A percentile compares a stretch with the other conserved stretches of the same genome.
Evolutionary conservation across 495 filamentous ascomycete species (phyloP).

Genomic region (Aspergillus steynii): DNA sequence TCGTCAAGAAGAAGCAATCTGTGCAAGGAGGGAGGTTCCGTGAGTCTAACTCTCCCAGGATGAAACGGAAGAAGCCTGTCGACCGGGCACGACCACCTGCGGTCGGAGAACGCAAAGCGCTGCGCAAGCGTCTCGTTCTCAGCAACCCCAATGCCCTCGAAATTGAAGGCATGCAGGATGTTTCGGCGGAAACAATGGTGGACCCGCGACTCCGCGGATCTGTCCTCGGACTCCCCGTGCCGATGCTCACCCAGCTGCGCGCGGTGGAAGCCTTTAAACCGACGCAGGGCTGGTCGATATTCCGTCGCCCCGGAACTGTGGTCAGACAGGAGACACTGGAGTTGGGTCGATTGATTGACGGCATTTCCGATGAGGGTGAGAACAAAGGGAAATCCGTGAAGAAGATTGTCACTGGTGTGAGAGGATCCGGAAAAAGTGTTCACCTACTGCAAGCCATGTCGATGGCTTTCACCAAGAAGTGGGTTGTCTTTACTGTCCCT

Average conservation of each 20-base stretch:
- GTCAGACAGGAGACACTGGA: slow-evolving; percentile 73
- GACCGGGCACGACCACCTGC: slow-evolving; percentile 53
- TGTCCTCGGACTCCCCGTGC: slow-evolving; percentile 68
- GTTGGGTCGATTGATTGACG: slow-evolving; percentile 61
- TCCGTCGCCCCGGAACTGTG: slow-evolving; percentile 74
- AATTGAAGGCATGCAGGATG: slow-evolving; percentile 61
- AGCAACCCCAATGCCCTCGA: slow-evolving; percentile 91
- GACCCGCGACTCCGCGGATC: slow-evolving; percentile 57
- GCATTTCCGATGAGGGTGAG: slow-evolving; percentile 44
- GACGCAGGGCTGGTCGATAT: slow-evolving; percentile 86
- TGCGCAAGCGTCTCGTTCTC: slow-evolving; percentile 84
- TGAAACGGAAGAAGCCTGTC: slow-evolving; percentile 46
- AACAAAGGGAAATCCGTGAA: slow-evolving; percentile 59
- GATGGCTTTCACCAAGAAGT: slow-evolving; percentile 77
- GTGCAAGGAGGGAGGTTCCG: slow-evolving; percentile 36
- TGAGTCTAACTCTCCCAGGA: slow-evolving; percentile 43
- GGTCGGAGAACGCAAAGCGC: slow-evolving; percentile 79
- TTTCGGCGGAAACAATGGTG: slow-evolving; percentile 56
- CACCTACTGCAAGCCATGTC: slow-evolving; percentile 82
- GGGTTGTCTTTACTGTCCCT: slow-evolving; percentile 89
- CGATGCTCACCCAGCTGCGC: slow-evolving; percentile 74
- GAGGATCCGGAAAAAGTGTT: slow-evolving; percentile 79
- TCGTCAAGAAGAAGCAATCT: slow-evolving; percentile 40
- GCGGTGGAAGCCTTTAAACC: slow-evolving; percentile 85
- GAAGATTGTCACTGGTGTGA: slow-evolving; percentile 70